Conservation (phyloP, 2,329 filamentous ascomycete genomes). For the Cercospora beticola region DNA sequence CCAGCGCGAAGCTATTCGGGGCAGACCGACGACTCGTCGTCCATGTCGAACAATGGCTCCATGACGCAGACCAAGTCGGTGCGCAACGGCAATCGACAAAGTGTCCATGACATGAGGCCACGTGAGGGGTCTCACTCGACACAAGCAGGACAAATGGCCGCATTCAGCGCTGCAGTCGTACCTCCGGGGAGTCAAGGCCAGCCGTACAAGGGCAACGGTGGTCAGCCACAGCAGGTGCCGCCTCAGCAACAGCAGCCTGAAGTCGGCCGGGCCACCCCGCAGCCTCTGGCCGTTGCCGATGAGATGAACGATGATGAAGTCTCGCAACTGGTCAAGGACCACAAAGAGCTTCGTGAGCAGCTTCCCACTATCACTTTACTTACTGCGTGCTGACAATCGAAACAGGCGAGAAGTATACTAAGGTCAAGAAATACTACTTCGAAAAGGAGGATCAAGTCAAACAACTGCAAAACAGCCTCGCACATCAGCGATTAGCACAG, state of each 20-base stretch:
- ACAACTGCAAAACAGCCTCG: conserved; percentile 93
- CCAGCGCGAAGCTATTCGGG: conserved; percentile 35
- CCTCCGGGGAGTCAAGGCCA: conserved; percentile 47
- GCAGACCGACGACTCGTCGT: conserved; percentile 32
- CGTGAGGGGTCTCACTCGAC: conserved; percentile 31
- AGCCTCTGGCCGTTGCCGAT: conserved; percentile 39
- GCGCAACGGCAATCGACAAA: conserved; percentile 35
- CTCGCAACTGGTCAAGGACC: conserved; percentile 49
- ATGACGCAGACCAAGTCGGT: conserved; percentile 31
- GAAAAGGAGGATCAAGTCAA: conserved; percentile 88
- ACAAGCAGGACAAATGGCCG: conserved; percentile 34
- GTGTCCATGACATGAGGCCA: conserved; percentile 34
- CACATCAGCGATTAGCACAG: conserved; percentile 90
- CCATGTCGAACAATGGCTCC: conserved; percentile 37
- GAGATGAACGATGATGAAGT: conserved; percentile 52
- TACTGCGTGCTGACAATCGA: conserved; percentile 21
- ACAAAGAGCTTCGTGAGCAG: conserved; percentile 51
- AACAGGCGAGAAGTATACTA: conserved; percentile 90
- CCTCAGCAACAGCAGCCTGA: conserved; percentile 31
- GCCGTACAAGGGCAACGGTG: conserved; percentile 38
- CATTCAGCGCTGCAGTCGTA: conserved; percentile 48
- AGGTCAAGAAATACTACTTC: conserved; percentile 96
- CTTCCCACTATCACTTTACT: not conserved
- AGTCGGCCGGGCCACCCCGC: conserved; percentile 43
- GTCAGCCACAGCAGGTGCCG: conserved; percentile 30